Percentiles rank a stretch among this genome's conserved stretches.
Evolutionary conservation across 2,329 filamentous ascomycete genomes (phyloP).

Genomic region (Davidsoniella eucalypti): DNA sequence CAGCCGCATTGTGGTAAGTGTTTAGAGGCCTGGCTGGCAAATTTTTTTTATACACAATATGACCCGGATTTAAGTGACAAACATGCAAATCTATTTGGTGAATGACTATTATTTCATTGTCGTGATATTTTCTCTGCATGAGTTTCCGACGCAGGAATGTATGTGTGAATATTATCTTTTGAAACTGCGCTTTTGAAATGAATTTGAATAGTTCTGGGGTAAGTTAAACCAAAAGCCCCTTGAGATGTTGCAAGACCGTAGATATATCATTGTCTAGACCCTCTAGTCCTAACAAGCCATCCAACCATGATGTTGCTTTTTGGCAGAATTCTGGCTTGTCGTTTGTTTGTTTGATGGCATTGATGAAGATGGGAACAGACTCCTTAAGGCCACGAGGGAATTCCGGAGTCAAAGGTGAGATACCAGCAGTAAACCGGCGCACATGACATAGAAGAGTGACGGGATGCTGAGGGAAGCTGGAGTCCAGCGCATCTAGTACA

Average conservation of each 20-base stretch:
- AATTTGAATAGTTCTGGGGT: background rate
- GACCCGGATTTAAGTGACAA: no score
- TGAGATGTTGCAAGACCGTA: conserved; percentile 38
- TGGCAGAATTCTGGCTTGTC: conserved; percentile 29
- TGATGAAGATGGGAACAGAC: conserved; percentile 45
- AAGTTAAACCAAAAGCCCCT: conserved; percentile 13
- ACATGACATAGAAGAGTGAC: conserved; percentile 55
- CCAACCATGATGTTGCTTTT: conserved; percentile 38
- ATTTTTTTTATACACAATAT: no score
- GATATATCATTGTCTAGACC: conserved; percentile 39
- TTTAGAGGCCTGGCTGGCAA: background rate
- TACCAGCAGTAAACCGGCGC: conserved; percentile 50
- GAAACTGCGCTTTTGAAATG: no score
- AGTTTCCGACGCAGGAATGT: no score
- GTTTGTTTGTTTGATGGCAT: conserved; percentile 26
- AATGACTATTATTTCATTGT: no score
- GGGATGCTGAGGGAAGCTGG: conserved; percentile 41
- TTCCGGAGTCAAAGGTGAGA: conserved; percentile 44
- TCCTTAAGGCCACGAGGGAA: conserved; percentile 58
- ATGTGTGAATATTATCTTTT: no score
- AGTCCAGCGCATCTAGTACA: conserved; percentile 48
- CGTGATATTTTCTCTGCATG: no score
- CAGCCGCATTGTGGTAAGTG: no score
- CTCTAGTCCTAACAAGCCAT: conserved; percentile 30
- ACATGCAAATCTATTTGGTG: no score